Base-by-base conservation (phyloP, 768 basidiomycete species). In the Polyporus arcularius region DNA sequence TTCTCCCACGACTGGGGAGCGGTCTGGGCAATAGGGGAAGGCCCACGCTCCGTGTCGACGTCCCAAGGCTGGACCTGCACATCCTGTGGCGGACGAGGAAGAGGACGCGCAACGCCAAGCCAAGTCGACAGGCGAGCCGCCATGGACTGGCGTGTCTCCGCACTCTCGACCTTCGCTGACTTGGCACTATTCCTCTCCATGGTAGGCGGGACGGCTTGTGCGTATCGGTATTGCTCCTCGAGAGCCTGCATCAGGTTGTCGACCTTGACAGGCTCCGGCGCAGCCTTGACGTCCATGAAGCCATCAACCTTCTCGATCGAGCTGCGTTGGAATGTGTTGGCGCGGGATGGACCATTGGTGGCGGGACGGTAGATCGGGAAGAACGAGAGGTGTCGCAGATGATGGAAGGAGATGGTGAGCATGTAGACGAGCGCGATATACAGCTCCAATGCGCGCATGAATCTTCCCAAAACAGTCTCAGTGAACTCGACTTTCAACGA, bases 391-490 rank as follows among this genome's bases (percentile, higher is more conserved):
- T 65, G 56, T 47, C 71, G 61, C 39, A 58, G 66, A 38, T 65
- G 53, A 55, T 71, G 71, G 67, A 82, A 76, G n/a, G 79, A 73
- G 38, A 72, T 66, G 53, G 87, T 75, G 61, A 88, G 80, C 60
- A 79, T 72, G 68, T 80, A 83, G n/a, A 89, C 71, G 57, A 88
- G 76, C 46, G 87, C 72, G 45, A 85, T 78, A 67, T 86, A 92
- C 26, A 86, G 65, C 67, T 88, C 86, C 38, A 85, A 72, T 14
- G 85, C 86, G 65, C 85, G 76, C 53, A 85, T 70, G 65, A 91
- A 83, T 48, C 87, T 85, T n/a, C 90, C 90, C 1, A 88, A 73
- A 10, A 79, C 77, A 6, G 82, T 83, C 73, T 92, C 90, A 3
- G 89, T 83, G 68, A 91, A 90, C 55, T 77, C 73, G 70, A 87